Percentiles rank a stretch among this genome's conserved stretches.
These are phyloP conservation scores for Salvia rosmarinus DNA, from an alignment of 257 asterid genomes.

Conservation along the genomic window DNA sequence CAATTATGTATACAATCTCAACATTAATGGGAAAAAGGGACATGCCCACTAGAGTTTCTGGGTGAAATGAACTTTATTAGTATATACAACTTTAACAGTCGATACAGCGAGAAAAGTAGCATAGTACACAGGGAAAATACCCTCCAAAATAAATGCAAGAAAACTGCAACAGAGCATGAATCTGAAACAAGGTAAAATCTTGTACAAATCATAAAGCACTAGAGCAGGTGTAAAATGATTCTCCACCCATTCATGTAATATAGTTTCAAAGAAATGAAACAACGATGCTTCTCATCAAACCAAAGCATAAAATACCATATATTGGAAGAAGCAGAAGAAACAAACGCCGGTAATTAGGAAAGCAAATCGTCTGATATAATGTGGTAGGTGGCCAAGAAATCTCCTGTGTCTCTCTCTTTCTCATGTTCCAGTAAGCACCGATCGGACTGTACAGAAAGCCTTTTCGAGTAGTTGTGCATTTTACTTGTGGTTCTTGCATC, in stretches of 20 bases:
- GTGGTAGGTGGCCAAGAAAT: slow-evolving; percentile 33
- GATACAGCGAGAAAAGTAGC: slow-evolving; percentile 24
- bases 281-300: not conserved
- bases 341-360: slow-evolving; percentile 36
- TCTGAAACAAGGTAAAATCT: slow-evolving; percentile 13
- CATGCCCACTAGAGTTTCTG: slow-evolving; percentile 7
- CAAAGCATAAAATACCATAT: not conserved
- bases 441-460: not conserved
- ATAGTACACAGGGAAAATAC: slow-evolving; percentile 8
- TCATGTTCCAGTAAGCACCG: slow-evolving; percentile 25
- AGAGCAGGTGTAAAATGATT: not conserved
- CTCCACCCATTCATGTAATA: not conserved
- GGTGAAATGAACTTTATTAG: slow-evolving; percentile 7
- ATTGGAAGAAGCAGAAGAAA: slow-evolving; percentile 15
- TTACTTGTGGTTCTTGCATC: slow-evolving; percentile 28
- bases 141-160: not conserved
- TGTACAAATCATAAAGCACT: slow-evolving; percentile 17
- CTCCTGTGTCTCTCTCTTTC: slow-evolving; percentile 20
- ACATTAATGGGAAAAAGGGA: slow-evolving; percentile 4
- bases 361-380: slow-evolving; percentile 31
- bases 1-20: not conserved
- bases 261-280: not conserved
- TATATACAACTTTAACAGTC: not conserved
- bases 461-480: slow-evolving; percentile 23
- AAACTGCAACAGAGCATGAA: slow-evolving; percentile 13